These are phyloP conservation scores for Penicillium odoratum DNA, from an alignment of 495 filamentous ascomycete species.

Conservation along the genomic window DNA sequence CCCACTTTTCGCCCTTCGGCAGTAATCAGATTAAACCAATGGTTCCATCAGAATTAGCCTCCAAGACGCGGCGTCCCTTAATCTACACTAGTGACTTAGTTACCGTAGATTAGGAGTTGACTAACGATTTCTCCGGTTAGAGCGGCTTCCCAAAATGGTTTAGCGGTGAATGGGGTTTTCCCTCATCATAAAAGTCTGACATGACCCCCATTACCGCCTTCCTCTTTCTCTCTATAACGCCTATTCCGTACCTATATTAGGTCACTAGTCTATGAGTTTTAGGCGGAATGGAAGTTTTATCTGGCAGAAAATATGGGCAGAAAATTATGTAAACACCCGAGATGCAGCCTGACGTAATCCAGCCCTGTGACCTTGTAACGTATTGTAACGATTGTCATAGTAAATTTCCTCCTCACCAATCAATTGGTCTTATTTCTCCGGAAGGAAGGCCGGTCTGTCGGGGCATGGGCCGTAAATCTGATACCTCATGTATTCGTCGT, in stretches of 20 bases:
- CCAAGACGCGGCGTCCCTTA: background rate
- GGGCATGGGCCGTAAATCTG: background rate
- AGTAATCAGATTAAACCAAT: background rate
- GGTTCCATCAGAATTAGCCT: background rate
- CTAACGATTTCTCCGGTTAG: background rate
- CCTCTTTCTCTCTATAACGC: background rate
- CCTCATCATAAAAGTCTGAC: too few relatives aligned
- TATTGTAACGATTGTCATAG: constrained; percentile 1
- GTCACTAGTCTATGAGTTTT: too few relatives aligned
- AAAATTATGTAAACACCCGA: too few relatives aligned
- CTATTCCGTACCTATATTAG: too few relatives aligned
- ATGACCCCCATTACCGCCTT: too few relatives aligned
- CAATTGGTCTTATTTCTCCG: background rate
- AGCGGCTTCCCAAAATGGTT: background rate
- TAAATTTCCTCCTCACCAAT: constrained; percentile 8
- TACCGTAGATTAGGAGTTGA: background rate
- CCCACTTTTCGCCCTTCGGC: background rate
- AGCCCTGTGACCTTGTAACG: constrained; percentile 17
- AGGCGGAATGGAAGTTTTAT: too few relatives aligned
- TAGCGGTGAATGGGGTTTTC: background rate
- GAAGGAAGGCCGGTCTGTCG: background rate
- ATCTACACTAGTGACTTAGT: background rate
- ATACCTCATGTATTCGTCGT: constrained; percentile 7
- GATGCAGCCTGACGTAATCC: constrained; percentile 1
- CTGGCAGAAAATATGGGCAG: too few relatives aligned